These are phyloP conservation scores for Chloranthus sessilifolius DNA, from an alignment of 164 flowering plant genomes.

Conservation along the genomic window DNA sequence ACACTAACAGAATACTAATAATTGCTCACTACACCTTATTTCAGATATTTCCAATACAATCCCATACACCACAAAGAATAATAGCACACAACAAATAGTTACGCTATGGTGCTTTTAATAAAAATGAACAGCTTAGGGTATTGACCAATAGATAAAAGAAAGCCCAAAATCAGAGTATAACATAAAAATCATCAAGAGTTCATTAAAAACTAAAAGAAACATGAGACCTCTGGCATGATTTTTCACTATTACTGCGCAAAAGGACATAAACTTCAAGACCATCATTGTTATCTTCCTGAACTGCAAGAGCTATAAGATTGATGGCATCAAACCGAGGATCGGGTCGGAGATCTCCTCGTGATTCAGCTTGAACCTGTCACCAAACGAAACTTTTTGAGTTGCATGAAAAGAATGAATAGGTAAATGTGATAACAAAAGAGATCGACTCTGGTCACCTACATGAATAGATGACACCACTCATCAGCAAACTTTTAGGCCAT, in stretches of 20 bases:
- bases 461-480: too few relatives aligned
- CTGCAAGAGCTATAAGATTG: slow-evolving; percentile 53
- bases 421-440: too few relatives aligned
- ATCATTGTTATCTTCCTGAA: slow-evolving; percentile 59
- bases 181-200: background rate
- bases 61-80: too few relatives aligned
- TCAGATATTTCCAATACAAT: too few relatives aligned
- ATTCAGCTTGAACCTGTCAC: slow-evolving; percentile 75
- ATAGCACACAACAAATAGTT: too few relatives aligned
- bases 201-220: background rate
- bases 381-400: slow-evolving; percentile 7
- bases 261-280: slow-evolving; percentile 48
- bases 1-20: too few relatives aligned
- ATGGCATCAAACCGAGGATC: slow-evolving; percentile 90
- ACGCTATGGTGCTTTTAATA: too few relatives aligned
- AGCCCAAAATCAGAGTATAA: background rate
- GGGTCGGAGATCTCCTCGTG: slow-evolving; percentile 82
- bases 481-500: too few relatives aligned
- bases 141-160: background rate
- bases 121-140: too few relatives aligned
- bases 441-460: too few relatives aligned
- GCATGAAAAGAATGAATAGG: background rate
- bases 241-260: slow-evolving; percentile 27
- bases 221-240: slow-evolving; percentile 20
- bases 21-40: too few relatives aligned